Evolutionary conservation across 148 eudicot species (phyloP).

Genomic region (Tetragonia tetragonoides): DNA sequence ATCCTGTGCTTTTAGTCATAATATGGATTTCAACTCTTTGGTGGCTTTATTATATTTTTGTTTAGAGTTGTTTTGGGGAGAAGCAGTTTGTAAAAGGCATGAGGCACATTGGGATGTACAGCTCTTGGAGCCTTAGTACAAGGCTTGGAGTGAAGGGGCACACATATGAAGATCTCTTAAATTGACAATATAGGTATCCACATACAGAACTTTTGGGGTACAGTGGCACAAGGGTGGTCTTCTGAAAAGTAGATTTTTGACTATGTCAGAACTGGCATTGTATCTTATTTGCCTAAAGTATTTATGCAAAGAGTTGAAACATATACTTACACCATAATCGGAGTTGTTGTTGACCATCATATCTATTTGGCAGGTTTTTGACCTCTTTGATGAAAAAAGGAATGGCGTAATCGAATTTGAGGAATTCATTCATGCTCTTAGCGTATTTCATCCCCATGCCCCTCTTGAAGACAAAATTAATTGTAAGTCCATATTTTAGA

Average conservation of each 20-base stretch:
- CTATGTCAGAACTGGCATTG: neutral
- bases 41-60: neutral
- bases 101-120: neutral
- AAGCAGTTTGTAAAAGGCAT: neutral
- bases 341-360: neutral
- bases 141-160: neutral
- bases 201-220: too few species aligned
- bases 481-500: conserved; percentile 41
- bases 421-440: conserved; percentile 73
- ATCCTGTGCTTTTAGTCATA: neutral
- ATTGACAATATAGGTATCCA: too few species aligned
- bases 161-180: neutral
- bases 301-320: neutral
- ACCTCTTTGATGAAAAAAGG: conserved; percentile 76
- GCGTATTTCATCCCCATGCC: conserved; percentile 73
- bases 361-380: conserved; percentile 62
- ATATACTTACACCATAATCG: neutral
- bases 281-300: neutral
- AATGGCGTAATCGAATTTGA: conserved; percentile 87
- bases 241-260: neutral
- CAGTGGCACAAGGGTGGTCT: too few species aligned
- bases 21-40: neutral
- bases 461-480: conserved; percentile 69
- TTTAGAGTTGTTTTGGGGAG: neutral
- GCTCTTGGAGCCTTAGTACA: neutral